Evolutionary conservation across 257 asterid genomes (phyloP).

Genomic region (Linderniella brevidens): DNA sequence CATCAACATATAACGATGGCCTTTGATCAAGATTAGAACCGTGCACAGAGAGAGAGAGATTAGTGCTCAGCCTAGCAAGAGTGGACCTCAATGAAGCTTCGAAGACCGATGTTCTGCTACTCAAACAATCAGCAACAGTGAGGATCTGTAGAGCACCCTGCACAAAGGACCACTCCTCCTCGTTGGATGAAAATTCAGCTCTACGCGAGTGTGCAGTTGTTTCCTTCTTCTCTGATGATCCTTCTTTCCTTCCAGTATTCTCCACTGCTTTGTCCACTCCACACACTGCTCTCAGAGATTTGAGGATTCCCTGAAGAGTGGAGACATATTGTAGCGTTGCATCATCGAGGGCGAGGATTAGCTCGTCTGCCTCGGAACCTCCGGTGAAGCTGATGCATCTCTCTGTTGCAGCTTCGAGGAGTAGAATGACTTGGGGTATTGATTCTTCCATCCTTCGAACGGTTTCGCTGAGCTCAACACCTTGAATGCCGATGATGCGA

Average conservation of each 20-base stretch:
- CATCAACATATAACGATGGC: constrained; percentile 31
- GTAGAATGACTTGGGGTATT: constrained; percentile 69
- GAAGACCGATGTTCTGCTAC: constrained; percentile 86
- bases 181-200: constrained; percentile 59
- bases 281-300: constrained; percentile 71
- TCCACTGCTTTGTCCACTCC: constrained; percentile 56
- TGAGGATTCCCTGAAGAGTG: constrained; percentile 72
- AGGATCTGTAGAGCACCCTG: constrained; percentile 97
- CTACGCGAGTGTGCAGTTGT: constrained; percentile 45
- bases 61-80: constrained; percentile 86
- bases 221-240: constrained; percentile 60
- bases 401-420: constrained; percentile 90
- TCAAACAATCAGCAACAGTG: constrained; percentile 76
- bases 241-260: constrained; percentile 55
- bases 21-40: constrained; percentile 55
- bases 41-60: constrained; percentile 41
- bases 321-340: constrained; percentile 68
- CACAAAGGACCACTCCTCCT: constrained; percentile 97
- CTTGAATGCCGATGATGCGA: constrained; percentile 82
- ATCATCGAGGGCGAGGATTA: constrained; percentile 79
- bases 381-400: constrained; percentile 93
- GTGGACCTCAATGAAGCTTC: constrained; percentile 94
- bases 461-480: constrained; percentile 96
- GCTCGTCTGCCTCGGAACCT: constrained; percentile 92
- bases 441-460: constrained; percentile 98